Base-by-base conservation (phyloP, 306 rosid genomes). In the Dalbergia cultrata region DNA sequence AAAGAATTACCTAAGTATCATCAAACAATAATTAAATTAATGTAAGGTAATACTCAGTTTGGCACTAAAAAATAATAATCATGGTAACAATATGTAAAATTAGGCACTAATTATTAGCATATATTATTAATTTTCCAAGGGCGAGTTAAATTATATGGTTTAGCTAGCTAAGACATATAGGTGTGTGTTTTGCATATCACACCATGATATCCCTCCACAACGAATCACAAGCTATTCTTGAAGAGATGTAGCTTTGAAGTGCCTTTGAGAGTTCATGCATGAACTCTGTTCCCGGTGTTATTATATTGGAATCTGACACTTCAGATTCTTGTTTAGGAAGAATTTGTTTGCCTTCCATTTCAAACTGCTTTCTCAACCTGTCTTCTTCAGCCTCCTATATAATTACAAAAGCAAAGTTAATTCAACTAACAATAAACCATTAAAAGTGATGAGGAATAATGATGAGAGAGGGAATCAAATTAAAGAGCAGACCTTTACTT, bases 281-380 rank as follows among this genome's bases (percentile, higher is more conserved):
- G 58, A 92, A 92, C 1, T 88, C 82, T 0, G 94, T 92, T 1
- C 94, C 97, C 0, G 97, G 92, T 1, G 94, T 89, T 45, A 90
- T 90, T 0, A 88, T 26, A 34, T 87, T 92, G 0, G 92, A 84
- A 76, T 90, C 91, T 0, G 70, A 84, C 13, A 85, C 61, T 69
- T 90, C 81, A 7, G 80, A 68, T 26, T 88, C 83, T 67, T 65
- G 67, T 34, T 82, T 83, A 1, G 87, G 87, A 53, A 86, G 75
- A 34, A 89, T 82, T 10, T 52, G 63, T 79, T 83, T 86, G 7
- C 93, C 90, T 80, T 86, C 97, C 75, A 26, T 70, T 88, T 88
- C 85, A 54, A 81, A 89, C 17, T 71, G 37, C 21, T 37, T 75
- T 49, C 88, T 21, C 0, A 88, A 62, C 67, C 54, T 77, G 0